A percentile compares a stretch with the other conserved stretches of the same genome.
These are phyloP conservation scores for Pseudogymnoascus sp. DNA, from an alignment of 2,329 filamentous ascomycete genomes.

Conservation along the genomic window DNA sequence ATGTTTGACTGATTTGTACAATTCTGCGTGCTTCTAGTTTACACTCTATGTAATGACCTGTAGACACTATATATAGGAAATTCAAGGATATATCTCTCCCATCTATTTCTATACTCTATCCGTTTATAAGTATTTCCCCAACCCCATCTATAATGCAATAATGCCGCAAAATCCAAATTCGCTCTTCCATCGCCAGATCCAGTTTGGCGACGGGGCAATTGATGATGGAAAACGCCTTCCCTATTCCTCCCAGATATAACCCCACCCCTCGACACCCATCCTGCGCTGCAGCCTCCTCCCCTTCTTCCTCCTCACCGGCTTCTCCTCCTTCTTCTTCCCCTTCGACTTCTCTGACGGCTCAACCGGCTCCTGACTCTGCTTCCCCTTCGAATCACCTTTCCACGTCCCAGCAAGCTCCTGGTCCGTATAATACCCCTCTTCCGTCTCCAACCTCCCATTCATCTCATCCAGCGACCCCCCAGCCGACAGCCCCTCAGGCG, in stretches of 20 bases:
- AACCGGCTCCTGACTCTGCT: neutral
- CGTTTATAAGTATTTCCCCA: neutral
- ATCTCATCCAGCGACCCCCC: neutral
- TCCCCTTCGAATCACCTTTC: neutral
- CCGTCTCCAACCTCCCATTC: neutral
- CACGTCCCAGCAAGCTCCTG: conserved; percentile 3
- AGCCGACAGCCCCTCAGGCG: neutral
- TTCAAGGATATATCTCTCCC: neutral
- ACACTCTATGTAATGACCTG: conserved; percentile 8
- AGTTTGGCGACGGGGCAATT: neutral
- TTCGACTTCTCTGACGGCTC: neutral
- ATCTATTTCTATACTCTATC: neutral
- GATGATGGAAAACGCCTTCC: neutral
- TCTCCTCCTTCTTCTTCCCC: neutral
- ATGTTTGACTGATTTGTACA: neutral
- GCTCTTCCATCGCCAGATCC: neutral
- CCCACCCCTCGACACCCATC: neutral
- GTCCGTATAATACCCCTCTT: neutral
- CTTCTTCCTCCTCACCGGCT: neutral
- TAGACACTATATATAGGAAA: neutral
- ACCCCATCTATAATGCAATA: conserved; percentile 5
- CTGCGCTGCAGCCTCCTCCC: conserved; percentile 1
- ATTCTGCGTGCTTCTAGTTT: neutral
- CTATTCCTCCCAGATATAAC: conserved; percentile 6
- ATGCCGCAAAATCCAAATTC: neutral